Conservation (phyloP, 306 rosid genomes). For the Malus asiatica region DNA sequence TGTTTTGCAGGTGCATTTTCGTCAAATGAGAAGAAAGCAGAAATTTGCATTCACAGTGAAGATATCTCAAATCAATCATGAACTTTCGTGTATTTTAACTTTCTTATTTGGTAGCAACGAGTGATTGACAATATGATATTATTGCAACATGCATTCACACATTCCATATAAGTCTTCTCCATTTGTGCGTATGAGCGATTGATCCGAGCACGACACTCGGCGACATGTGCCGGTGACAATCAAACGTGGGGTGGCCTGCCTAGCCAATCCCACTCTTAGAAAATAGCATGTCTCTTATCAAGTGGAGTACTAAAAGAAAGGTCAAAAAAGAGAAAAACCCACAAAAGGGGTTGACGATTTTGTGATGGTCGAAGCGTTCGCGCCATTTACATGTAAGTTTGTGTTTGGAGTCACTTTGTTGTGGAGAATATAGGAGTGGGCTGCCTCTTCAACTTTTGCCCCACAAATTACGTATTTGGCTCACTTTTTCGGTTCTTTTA, state of each 20-base stretch:
- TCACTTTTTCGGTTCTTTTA: background rate
- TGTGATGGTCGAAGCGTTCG: background rate
- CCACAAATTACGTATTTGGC: background rate
- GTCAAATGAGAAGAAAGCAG: no score
- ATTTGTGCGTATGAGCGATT: background rate
- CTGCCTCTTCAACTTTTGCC: background rate
- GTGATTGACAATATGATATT: background rate
- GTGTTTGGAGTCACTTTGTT: conserved; percentile 21
- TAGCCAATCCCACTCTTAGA: background rate
- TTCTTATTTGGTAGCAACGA: background rate
- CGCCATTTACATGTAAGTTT: conserved; percentile 21
- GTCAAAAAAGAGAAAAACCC: background rate
- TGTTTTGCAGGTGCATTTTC: no score
- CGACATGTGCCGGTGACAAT: background rate
- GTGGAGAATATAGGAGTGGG: conserved; percentile 3
- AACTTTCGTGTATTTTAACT: background rate
- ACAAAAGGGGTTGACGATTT: background rate
- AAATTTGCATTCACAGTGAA: no score
- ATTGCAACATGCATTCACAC: background rate
- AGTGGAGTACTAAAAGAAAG: background rate
- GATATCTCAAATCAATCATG: background rate
- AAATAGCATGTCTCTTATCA: background rate
- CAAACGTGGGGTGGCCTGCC: background rate
- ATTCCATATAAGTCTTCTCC: background rate
- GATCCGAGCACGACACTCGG: background rate